Evolutionary conservation across 768 basidiomycete species (phyloP), one percentile per base, ranked within the genome.

Genomic region (Kwoniella dejecticola): DNA sequence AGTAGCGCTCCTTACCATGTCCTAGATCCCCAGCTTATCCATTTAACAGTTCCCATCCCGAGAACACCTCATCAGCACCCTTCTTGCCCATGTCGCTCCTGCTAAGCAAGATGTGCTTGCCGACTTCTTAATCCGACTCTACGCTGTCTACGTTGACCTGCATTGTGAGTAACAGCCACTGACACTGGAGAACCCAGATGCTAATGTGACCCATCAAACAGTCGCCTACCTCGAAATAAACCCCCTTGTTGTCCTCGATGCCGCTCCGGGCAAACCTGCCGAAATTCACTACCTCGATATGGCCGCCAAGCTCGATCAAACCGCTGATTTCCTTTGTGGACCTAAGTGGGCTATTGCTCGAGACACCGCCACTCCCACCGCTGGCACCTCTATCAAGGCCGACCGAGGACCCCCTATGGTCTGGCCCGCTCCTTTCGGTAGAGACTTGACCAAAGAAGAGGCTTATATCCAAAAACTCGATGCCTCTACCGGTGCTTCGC

Each of bases 241-340:
- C 85, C 96, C 96, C 42, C 86, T 99, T 57, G 88, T 98, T 75
- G 89, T 91, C 77, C 87, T 97, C 72, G 93, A 96, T 78, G 87
- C 84, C 59, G 87, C 85, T 66, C 82, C 83, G 68, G 84, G 84
- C 70, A 86, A 85, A 62, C 82, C 87, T 66, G 87, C 88, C 41
- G 86, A 85, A 65, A 91, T 98, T 73, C 88, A 89, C 81, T 97
- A 93, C 83, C 88, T 99, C 65, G 95, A 99, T 80, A 98, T 99
- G 95, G 96, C 96, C 41, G 96, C 95, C 72, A 99, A 98, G 83
- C 89, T 99, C 67, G 96, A 99, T 78, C 96, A 98, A 82, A 98
- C 96, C 7, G 96, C 96, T 44, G 95, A 99, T 81, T 93, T 87
- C 77, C 90, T 98, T 75, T 95, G 91, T 75, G 95, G 96, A 21